Evolutionary conservation across 495 filamentous ascomycete genomes (phyloP).

Genomic region (Penicillium dipodomyicola): DNA sequence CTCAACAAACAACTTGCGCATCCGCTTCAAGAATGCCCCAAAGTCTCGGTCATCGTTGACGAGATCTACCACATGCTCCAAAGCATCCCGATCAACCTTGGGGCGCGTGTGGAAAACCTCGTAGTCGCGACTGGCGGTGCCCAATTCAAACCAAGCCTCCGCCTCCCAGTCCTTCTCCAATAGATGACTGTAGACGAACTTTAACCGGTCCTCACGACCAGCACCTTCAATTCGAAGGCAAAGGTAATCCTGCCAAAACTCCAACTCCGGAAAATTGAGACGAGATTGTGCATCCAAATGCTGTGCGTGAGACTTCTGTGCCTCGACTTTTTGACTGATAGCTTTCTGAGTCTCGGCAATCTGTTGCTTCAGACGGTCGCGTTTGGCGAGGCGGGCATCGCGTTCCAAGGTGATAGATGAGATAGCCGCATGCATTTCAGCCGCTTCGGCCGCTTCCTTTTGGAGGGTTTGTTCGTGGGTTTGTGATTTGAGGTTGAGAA

Average conservation of each 20-base stretch:
- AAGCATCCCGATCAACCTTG: conserved; percentile 69
- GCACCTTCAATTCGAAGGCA: conserved; percentile 88
- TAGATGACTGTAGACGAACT: conserved; percentile 87
- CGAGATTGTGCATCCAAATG: conserved; percentile 75
- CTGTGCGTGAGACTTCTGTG: conserved; percentile 59
- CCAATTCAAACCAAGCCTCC: conserved; percentile 92
- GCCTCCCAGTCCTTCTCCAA: conserved; percentile 79
- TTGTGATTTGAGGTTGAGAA: conserved; percentile 70
- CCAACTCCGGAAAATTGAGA: conserved; percentile 85
- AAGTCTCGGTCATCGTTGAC: conserved; percentile 82
- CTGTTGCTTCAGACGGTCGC: conserved; percentile 71
- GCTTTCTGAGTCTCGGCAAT: conserved; percentile 74
- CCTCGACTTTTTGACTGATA: conserved; percentile 59
- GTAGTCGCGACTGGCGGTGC: conserved; percentile 77
- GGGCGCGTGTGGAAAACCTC: conserved; percentile 74
- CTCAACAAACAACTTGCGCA: conserved; percentile 80
- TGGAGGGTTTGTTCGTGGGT: conserved; percentile 75
- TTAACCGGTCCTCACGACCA: conserved; percentile 77
- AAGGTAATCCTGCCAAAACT: conserved; percentile 92
- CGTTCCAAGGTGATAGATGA: conserved; percentile 68
- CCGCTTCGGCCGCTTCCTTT: conserved; percentile 83
- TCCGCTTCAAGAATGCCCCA: conserved; percentile 78
- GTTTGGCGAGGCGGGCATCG: conserved; percentile 67
- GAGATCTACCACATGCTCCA: conserved; percentile 68
- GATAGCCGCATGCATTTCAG: conserved; percentile 83